Evolutionary conservation across 306 rosid genomes (phyloP).

Genomic region (Cyclanthera cordifolia): DNA sequence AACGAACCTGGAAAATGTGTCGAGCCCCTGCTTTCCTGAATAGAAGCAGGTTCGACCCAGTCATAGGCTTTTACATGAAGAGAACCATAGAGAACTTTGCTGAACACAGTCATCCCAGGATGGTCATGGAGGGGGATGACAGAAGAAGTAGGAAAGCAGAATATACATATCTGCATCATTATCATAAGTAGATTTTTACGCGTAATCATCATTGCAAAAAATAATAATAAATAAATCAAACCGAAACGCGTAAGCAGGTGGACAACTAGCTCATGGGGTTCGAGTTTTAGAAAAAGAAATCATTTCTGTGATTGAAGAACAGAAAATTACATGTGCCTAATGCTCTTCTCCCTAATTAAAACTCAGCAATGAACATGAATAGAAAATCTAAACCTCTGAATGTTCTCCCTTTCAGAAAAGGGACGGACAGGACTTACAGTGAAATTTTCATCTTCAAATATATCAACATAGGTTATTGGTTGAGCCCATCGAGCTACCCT

Average conservation of each 20-base stretch:
- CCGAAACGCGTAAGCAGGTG: neutral
- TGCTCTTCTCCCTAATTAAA: neutral
- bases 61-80: conserved; percentile 92
- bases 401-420: neutral
- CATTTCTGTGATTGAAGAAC: neutral
- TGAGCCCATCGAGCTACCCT: conserved; percentile 74
- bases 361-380: neutral
- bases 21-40: conserved; percentile 43
- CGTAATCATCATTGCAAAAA: neutral
- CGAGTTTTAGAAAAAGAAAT: neutral
- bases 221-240: neutral
- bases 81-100: conserved; percentile 90
- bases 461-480: conserved; percentile 67
- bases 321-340: neutral
- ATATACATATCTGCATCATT: conserved; percentile 68
- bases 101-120: conserved; percentile 93
- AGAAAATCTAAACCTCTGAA: neutral
- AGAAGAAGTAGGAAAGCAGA: conserved; percentile 84
- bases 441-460: conserved; percentile 57
- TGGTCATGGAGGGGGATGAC: conserved; percentile 91
- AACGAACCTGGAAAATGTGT: conserved; percentile 41
- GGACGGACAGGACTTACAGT: conserved; percentile 39
- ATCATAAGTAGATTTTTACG: neutral
- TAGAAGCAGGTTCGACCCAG: conserved; percentile 81
- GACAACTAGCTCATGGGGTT: neutral